Evolutionary conservation across 1,284 basidiomycete genomes (phyloP).

Genomic region (Ceratobasidium theobromae): DNA sequence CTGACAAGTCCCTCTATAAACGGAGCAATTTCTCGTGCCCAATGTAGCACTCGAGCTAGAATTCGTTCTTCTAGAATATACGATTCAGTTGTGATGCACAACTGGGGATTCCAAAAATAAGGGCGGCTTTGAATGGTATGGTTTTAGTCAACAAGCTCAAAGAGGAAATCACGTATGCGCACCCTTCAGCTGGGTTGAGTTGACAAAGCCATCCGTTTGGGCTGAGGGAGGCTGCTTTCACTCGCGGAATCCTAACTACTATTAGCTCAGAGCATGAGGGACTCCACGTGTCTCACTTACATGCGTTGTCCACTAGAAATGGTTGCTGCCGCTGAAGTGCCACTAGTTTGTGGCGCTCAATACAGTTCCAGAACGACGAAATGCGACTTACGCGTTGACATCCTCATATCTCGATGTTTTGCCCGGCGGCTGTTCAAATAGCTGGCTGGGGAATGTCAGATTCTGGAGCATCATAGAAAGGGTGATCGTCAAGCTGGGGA

Average conservation of each 20-base stretch:
- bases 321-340: background rate
- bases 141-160: background rate
- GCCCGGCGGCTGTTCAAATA: background rate
- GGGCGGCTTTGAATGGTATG: background rate
- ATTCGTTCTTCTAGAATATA: background rate
- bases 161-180: background rate
- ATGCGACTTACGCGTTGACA: background rate
- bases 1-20: background rate
- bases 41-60: background rate
- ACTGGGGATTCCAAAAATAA: background rate
- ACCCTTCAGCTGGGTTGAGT: background rate
- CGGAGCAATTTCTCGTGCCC: background rate
- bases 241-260: too few relatives aligned
- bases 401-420: background rate
- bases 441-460: background rate
- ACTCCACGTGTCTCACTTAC: too few relatives aligned
- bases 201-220: too few relatives aligned
- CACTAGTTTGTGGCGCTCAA: background rate
- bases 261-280: too few relatives aligned
- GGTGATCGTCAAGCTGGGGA: too few relatives aligned
- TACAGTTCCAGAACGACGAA: background rate
- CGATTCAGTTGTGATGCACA: conserved; percentile 2
- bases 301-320: background rate
- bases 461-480: background rate
- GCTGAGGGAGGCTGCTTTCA: too few relatives aligned